Percentiles rank a stretch among this genome's conserved stretches.
Evolutionary conservation across 2,329 filamentous ascomycete genomes (phyloP).

Genomic region (Fusarium keratoplasticum): DNA sequence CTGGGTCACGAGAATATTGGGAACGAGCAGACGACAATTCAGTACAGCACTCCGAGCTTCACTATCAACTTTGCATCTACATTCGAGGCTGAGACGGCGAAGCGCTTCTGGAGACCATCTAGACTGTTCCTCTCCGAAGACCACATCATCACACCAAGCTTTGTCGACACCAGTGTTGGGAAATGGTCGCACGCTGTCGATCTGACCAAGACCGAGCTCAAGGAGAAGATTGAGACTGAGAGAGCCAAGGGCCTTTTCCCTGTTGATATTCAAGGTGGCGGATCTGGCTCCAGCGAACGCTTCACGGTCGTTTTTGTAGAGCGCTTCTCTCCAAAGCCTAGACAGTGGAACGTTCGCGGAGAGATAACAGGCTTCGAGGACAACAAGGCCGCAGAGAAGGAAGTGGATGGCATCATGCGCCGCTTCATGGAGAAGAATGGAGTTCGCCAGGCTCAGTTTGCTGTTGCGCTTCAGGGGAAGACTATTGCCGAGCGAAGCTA

Average conservation of each 20-base stretch:
- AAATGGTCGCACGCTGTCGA: conserved; percentile 14
- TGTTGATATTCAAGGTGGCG: conserved; percentile 28
- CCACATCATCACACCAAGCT: conserved; percentile 24
- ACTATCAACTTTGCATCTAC: neutral
- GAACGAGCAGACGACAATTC: conserved; percentile 24
- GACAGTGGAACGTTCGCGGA: conserved; percentile 15
- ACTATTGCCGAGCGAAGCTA: conserved; percentile 21
- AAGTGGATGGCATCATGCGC: conserved; percentile 11
- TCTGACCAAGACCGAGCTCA: conserved; percentile 1
- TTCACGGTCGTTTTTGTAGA: conserved; percentile 32
- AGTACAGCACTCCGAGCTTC: neutral
- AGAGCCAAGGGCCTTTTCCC: neutral
- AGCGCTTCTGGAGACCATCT: conserved; percentile 29
- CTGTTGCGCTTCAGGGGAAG: conserved; percentile 6
- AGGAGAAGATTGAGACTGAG: neutral
- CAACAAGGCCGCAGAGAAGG: neutral
- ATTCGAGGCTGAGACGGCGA: conserved; percentile 5
- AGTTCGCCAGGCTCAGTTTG: conserved; percentile 32
- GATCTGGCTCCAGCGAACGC: neutral
- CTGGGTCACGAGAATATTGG: conserved; percentile 26
- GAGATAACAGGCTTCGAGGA: neutral
- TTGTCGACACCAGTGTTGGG: conserved; percentile 27
- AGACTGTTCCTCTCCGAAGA: conserved; percentile 31
- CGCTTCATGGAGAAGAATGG: conserved; percentile 29
- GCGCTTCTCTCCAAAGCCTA: neutral